phyloP scores from a whole-genome alignment of 75 land plant species.

The Pseudotsuga menziesii region DNA sequence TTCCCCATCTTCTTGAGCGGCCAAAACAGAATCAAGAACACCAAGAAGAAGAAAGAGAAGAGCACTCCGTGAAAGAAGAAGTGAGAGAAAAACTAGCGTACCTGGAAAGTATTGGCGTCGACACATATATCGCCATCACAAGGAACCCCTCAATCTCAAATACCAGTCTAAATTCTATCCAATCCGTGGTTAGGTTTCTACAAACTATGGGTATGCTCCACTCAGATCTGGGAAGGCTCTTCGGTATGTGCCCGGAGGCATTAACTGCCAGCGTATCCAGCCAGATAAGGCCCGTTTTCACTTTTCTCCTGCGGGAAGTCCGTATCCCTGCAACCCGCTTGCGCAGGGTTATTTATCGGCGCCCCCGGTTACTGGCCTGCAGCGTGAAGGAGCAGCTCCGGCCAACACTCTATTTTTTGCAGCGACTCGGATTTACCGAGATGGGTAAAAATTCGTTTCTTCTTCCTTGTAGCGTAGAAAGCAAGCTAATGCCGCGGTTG shows the following conservation, averaged over 20 bases:
- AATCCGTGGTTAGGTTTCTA: conserved; percentile 49
- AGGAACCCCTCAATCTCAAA: conserved; percentile 42
- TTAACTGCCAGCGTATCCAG: conserved; percentile 41
- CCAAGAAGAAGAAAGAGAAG: too few relatives aligned
- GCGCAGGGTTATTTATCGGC: conserved; percentile 45
- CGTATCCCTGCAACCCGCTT: neutral
- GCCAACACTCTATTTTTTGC: conserved; percentile 73
- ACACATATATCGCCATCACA: conserved; percentile 37
- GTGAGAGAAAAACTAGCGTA: conserved; percentile 7
- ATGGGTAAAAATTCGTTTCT: conserved; percentile 47
- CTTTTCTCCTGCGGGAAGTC: conserved; percentile 48
- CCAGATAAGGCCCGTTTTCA: conserved; percentile 54
- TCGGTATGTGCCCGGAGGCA: conserved; percentile 56
- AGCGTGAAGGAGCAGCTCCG: conserved; percentile 58
- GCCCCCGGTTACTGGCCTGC: conserved; percentile 61
- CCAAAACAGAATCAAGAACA: too few relatives aligned
- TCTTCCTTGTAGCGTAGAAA: conserved; percentile 61
- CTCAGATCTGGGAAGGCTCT: conserved; percentile 44
- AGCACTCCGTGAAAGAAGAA: too few relatives aligned
- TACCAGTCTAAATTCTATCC: conserved; percentile 47
- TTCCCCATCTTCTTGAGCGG: too few relatives aligned
- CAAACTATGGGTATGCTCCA: conserved; percentile 51
- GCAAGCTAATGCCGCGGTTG: conserved; percentile 59
- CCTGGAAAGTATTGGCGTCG: conserved; percentile 64
- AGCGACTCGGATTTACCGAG: conserved; percentile 42